Conservation (phyloP, 352 stramenopile species). For the Thraustochytrium sp. region DNA sequence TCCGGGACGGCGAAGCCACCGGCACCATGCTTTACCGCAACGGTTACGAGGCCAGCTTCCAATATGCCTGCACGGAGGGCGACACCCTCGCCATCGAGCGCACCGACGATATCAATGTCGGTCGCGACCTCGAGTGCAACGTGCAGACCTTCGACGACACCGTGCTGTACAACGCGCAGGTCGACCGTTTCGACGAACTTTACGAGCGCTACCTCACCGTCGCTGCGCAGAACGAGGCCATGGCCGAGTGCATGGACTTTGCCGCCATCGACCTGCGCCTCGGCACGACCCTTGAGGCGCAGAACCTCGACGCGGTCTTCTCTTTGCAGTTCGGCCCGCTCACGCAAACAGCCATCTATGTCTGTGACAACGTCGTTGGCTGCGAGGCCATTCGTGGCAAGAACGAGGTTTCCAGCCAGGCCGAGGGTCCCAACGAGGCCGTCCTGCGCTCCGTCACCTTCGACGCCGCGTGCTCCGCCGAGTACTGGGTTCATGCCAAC, state of each 20-base stretch:
- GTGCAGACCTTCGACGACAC: constrained; percentile 17
- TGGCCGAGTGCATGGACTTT: not conserved
- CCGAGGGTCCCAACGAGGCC: not conserved
- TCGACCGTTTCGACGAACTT: constrained; percentile 29
- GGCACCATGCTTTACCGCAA: constrained; percentile 43
- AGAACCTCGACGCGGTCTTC: not conserved
- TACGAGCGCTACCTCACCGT: constrained; percentile 11
- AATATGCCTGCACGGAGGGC: constrained; percentile 16
- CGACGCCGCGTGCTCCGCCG: constrained; percentile 31
- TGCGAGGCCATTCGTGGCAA: constrained; percentile 27
- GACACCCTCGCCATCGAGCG: not conserved
- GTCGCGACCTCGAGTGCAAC: constrained; percentile 32
- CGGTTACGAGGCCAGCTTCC: not conserved
- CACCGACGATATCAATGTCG: constrained; percentile 37
- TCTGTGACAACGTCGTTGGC: constrained; percentile 3
- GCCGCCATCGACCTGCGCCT: not conserved
- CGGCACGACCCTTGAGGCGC: not conserved
- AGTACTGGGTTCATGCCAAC: constrained; percentile 41
- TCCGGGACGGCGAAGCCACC: constrained; percentile 9
- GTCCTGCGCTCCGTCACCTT: not conserved
- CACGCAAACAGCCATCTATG: not conserved
- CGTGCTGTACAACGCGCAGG: constrained; percentile 9
- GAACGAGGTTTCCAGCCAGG: not conserved
- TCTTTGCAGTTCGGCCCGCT: not conserved
- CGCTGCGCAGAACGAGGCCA: not conserved